phyloP scores from a whole-genome alignment of 495 filamentous ascomycete genomes.

The Aspergillus cavernicola region DNA sequence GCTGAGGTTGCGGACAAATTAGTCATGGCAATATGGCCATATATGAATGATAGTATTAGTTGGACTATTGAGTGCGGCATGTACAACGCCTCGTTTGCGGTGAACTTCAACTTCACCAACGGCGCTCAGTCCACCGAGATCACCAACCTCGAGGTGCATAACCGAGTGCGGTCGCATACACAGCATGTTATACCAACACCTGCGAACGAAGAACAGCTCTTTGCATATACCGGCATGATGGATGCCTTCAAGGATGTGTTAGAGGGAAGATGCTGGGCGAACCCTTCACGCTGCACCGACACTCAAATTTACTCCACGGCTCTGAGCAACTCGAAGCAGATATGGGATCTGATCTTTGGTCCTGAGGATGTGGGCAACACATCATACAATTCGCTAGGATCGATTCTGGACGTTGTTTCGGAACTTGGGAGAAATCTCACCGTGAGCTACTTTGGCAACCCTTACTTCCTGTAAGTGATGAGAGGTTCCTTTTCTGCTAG shows the following conservation, averaged over 20 bases:
- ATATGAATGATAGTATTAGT: no score
- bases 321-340: neutral
- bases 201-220: neutral
- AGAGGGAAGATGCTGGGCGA: neutral
- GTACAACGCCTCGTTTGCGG: conserved; percentile 3
- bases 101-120: neutral
- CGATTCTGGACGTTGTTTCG: no score
- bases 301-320: neutral
- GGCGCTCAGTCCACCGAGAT: neutral
- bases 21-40: neutral
- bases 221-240: conserved; percentile 2
- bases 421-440: neutral
- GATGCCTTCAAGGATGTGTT: neutral
- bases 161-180: neutral
- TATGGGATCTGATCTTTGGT: neutral
- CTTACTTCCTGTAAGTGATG: conserved; percentile 4
- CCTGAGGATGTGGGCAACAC: no score
- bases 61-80: conserved; percentile 5
- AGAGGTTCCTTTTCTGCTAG: no score
- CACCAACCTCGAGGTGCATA: neutral
- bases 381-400: no score
- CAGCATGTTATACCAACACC: neutral
- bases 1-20: neutral
- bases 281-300: neutral
- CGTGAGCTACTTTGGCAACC: neutral